Conservation (phyloP, 352 stramenopile species). For the Globisporangium perplexum region DNA sequence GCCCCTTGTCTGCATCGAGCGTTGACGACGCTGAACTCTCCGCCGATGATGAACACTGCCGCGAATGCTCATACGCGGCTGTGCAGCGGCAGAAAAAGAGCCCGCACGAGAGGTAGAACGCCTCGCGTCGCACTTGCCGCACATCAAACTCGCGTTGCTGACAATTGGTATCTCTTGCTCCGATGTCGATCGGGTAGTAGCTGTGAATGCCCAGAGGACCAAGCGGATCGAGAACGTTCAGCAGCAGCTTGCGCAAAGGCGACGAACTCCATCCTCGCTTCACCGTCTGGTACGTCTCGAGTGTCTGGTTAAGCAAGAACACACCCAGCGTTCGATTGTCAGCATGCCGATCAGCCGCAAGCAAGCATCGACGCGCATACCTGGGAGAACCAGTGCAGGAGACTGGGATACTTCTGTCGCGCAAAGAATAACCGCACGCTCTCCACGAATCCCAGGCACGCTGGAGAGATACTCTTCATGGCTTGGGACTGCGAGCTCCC, state of each 20-base stretch:
- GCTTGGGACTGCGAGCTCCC: slow-evolving; percentile 1
- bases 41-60: slow-evolving; percentile 3
- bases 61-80: slow-evolving; percentile 55
- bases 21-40: background rate
- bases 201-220: slow-evolving; percentile 73
- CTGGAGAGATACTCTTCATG: slow-evolving; percentile 25
- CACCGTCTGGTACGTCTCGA: slow-evolving; percentile 76
- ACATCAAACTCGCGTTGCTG: slow-evolving; percentile 27
- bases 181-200: slow-evolving; percentile 65
- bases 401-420: slow-evolving; percentile 72
- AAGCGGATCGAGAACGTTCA: slow-evolving; percentile 76
- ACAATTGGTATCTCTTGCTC: background rate
- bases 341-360: background rate
- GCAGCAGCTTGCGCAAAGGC: slow-evolving; percentile 57
- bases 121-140: slow-evolving; percentile 53
- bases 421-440: slow-evolving; percentile 78
- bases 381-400: slow-evolving; percentile 81
- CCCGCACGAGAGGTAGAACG: slow-evolving; percentile 74
- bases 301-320: slow-evolving; percentile 33
- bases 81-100: slow-evolving; percentile 61
- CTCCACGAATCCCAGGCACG: slow-evolving; percentile 56
- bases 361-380: slow-evolving; percentile 16
- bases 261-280: slow-evolving; percentile 49
- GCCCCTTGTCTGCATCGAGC: slow-evolving; percentile 4
- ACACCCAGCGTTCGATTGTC: slow-evolving; percentile 1